Conservation (phyloP, 441 rosid genomes). For the Pelargonium fulgidum region DNA sequence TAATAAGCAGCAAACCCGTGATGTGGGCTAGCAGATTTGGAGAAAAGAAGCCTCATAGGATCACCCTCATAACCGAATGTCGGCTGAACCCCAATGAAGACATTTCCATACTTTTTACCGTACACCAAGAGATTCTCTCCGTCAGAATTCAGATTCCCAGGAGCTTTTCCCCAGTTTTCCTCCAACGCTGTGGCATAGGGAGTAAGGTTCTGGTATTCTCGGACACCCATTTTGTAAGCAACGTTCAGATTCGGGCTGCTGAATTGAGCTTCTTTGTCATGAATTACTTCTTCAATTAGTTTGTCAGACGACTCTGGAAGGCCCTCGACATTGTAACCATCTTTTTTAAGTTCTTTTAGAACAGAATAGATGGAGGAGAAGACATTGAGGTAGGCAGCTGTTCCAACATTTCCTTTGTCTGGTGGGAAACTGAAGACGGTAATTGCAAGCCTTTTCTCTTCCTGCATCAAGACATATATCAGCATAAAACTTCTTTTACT, state of each 20-base stretch:
- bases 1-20: constrained; percentile 97
- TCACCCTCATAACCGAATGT: constrained; percentile 98
- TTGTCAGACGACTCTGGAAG: constrained; percentile 88
- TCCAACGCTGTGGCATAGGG: constrained; percentile 78
- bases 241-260: constrained; percentile 91
- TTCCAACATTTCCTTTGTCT: constrained; percentile 91
- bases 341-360: constrained; percentile 64
- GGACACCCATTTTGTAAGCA: constrained; percentile 85
- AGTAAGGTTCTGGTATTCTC: constrained; percentile 76
- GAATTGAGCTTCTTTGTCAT: constrained; percentile 96
- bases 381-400: constrained; percentile 94
- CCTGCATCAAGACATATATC: constrained; percentile 38
- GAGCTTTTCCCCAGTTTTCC: constrained; percentile 99
- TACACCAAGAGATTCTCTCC: constrained; percentile 89
- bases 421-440: constrained; percentile 99
- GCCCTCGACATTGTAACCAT: constrained; percentile 84
- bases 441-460: constrained; percentile 83
- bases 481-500: not conserved
- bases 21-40: constrained; percentile 96
- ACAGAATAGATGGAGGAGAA: constrained; percentile 93
- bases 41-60: constrained; percentile 95
- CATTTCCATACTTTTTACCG: constrained; percentile 86
- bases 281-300: constrained; percentile 79
- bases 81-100: constrained; percentile 97
- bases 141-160: constrained; percentile 89